Evolutionary conservation across 2,329 filamentous ascomycete species (phyloP), one percentile per base, ranked within the genome.

Genomic region (Myriosclerotinia scirpicola): DNA sequence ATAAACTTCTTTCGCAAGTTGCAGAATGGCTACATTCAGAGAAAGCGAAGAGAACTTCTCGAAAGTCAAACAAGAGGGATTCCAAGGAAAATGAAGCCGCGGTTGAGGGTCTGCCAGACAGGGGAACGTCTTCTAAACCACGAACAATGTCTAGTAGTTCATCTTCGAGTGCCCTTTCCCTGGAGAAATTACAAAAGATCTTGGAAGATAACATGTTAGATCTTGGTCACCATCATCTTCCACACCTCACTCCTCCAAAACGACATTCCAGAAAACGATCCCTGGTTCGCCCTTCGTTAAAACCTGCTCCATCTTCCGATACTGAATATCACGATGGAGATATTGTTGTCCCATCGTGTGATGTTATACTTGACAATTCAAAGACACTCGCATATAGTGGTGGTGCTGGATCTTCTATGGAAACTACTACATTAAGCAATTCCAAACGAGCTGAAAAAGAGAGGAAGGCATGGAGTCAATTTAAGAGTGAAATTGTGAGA

Each of bases 401-500:
- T 36, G 77, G 76, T 20, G 61, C 69, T 12, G 73, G 73, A 50
- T 74, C 74, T 20, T 79, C 80, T 14, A 70, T 73, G n/a, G 78
- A 78, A 6, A 79, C 79, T 6, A 54, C 68, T 34, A 77, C 80
- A 5, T 76, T 80, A 3, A 75, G 78, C 54, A 78, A 78, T 3
- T 80, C 79, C 61, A 81, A 80, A 65, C 81, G 79, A 67, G 82
- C 82, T 50, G 82, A 85, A 42, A 92, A 90, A 75, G 91, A 94
- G 68, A 85, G 82, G 53, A 88, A 91, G 75, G 88, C 88, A 3
- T 97, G 94, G 95, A 76, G 85, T n/a, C 82, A 78, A 11, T 99
- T 97, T 83, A 97, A 97, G 78, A 90, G 88, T 68, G 94, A 99
- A 76, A 95, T 98, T 69, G 85, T 98, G 65, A 90, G 93, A 48